Evolutionary conservation across 2,329 filamentous ascomycete genomes (phyloP), one percentile per base, ranked within the genome.

Genomic region (Corinectria fuckeliana): DNA sequence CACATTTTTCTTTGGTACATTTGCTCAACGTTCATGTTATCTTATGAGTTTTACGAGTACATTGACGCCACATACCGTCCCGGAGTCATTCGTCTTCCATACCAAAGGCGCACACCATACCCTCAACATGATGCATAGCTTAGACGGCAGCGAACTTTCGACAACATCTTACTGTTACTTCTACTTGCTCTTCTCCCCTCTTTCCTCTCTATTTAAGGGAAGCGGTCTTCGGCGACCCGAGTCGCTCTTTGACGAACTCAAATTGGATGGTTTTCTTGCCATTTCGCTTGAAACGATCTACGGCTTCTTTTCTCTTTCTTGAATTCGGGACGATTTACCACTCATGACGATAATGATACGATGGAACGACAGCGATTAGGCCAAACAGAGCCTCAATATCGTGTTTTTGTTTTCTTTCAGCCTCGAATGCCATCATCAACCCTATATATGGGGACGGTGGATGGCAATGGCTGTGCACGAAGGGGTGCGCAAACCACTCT

Each of bases 321-420:
- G 34, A 20, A 54, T 47, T 44, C 51, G 56, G 57, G 50, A 64
- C 28, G 64, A 63, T 54, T 62, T 69, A 59, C 61, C 62, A 55
- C 56, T 71, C 60, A 71, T 67, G 69, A 70, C 62, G 69, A 71
- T 69, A 71, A n/a, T 59, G 69, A 71, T 58, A 63, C 42, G 58
- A 63, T 64, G 68, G 64, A 71, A 71, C 52, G 68, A 71, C 66
- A 67, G 63, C 61, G 50, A 61, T 50, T 36, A 50, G 66, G 68
- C 65, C 55, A 68, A n/a, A 70, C 69, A 71, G 68, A 53, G 68
- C 68, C 50, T 51, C 32, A 56, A 61, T 64, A 56, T 60, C 59
- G 60, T 69, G 68, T 67, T 65, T 56, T 58, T 52, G 58, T 63
- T 56, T 53, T 45, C 44, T 42, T 41, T 42, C 41, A 34, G 50